Evolutionary conservation across 2,329 filamentous ascomycete genomes (phyloP), one percentile per base, ranked within the genome.

Genomic region (Aspergillus japonicus): DNA sequence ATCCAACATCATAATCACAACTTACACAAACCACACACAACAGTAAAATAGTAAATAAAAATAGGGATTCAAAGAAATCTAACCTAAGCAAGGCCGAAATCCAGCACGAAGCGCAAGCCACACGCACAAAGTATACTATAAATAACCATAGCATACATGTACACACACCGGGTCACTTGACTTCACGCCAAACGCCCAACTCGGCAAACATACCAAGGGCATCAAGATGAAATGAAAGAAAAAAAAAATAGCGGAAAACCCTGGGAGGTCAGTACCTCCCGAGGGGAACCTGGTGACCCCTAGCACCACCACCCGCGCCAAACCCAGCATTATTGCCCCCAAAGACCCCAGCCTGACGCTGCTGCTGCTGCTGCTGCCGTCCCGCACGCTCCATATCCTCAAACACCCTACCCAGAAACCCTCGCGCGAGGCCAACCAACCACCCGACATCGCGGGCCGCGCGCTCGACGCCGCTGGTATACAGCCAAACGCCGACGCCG

Each of bases 391-490:
- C 76, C 76, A 73, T 60, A 64, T 68, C 63, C 58, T 50, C 56
- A 63, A 71, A 64, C 23, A 84, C 71, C 75, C 95, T 90, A 61
- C 82, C 80, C 14, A 84, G 77, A 64, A 87, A 88, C 59, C 85
- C 85, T 64, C 86, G 85, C 16, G 88, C 72, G 0, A 92, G 88
- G 2, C 91, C 80, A 69, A 87, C 86, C 74, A 85, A 58, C 81
- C 81, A 85, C 0, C 73, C 75, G 0, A 72, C 49, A 60, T 77
- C 75, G 24, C 62, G 61, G n/a, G 66, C 60, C 0, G 75, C 71
- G 54, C 68, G 70, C 53, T 74, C 73, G 54, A 68, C 56, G 0
- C 77, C 77, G 11, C 72, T 68, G 21, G 59, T 65, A 62, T 83
- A 89, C 3, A 89, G 80, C 61, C 83, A 81, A 19, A 87, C 78